Conservation (phyloP, 768 basidiomycete genomes). For the Scleroderma citrinum region DNA sequence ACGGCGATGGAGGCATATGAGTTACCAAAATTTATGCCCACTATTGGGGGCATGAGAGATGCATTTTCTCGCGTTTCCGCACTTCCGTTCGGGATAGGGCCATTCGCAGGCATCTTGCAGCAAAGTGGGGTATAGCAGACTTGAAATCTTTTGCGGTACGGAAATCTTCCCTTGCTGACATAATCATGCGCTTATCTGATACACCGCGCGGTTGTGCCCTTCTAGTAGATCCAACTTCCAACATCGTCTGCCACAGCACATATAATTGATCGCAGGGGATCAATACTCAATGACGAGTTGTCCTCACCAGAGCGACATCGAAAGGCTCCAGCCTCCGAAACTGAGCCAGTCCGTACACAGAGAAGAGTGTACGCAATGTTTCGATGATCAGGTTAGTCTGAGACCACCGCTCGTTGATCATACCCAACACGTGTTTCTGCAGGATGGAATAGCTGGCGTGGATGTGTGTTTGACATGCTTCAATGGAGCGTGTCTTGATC, state of each 20-base stretch:
- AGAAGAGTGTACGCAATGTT: constrained; percentile 97
- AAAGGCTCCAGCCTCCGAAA: constrained; percentile 47
- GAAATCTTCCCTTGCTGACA: not conserved
- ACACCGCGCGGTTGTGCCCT: too few relatives aligned
- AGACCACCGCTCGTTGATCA: constrained; percentile 1
- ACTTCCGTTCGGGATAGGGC: constrained; percentile 44
- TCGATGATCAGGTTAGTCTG: constrained; percentile 75
- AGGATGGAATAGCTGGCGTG: constrained; percentile 73
- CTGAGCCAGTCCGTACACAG: constrained; percentile 73
- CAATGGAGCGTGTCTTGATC: constrained; percentile 80
- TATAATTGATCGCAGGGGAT: constrained; percentile 6
- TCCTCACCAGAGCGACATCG: constrained; percentile 47
- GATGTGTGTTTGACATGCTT: constrained; percentile 92
- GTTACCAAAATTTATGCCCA: constrained; percentile 97
- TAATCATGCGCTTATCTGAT: too few relatives aligned
- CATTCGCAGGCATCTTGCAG: constrained; percentile 34
- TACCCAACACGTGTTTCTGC: constrained; percentile 1
- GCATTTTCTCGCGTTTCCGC: constrained; percentile 36
- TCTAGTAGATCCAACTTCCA: too few relatives aligned
- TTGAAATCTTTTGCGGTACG: not conserved
- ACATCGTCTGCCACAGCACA: not conserved
- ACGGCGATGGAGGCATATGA: constrained; percentile 94
- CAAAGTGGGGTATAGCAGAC: not conserved
- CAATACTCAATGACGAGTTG: constrained; percentile 29
- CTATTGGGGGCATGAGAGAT: constrained; percentile 46